These are phyloP conservation scores for Venturia effusa DNA, from an alignment of 2,329 filamentous ascomycete species.

Conservation along the genomic window DNA sequence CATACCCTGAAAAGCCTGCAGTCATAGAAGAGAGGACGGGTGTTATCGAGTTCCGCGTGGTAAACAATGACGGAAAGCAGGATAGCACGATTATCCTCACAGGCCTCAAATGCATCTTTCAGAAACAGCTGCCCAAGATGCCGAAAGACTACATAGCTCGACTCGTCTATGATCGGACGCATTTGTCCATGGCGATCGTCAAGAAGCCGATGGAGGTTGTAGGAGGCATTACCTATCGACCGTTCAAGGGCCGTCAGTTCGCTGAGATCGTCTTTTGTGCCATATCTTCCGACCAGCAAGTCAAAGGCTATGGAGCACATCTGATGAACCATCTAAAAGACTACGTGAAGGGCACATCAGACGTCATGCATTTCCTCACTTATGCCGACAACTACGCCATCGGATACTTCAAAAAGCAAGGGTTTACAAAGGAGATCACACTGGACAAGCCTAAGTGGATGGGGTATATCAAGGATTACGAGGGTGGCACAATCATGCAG, in stretches of 20 bases:
- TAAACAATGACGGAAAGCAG: slow-evolving; percentile 86
- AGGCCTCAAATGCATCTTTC: slow-evolving; percentile 93
- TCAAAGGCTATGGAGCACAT: slow-evolving; percentile 96
- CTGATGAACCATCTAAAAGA: slow-evolving; percentile 97
- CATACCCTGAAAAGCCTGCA: slow-evolving; percentile 87
- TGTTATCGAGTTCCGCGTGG: slow-evolving; percentile 93
- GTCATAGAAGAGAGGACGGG: slow-evolving; percentile 88
- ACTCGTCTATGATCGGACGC: slow-evolving; percentile 92
- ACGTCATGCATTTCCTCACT: slow-evolving; percentile 97
- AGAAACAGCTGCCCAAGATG: slow-evolving; percentile 98
- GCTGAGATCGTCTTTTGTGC: slow-evolving; percentile 99
- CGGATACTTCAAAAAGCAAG: slow-evolving; percentile 98
- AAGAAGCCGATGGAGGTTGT: slow-evolving; percentile 95
- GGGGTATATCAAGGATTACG: slow-evolving; percentile 99
- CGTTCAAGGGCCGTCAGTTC: slow-evolving; percentile 84
- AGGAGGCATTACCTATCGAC: slow-evolving; percentile 85
- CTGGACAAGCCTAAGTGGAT: slow-evolving; percentile 88
- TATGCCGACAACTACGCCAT: slow-evolving; percentile 99
- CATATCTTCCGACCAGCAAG: slow-evolving; percentile 94
- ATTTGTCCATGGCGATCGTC: slow-evolving; percentile 92
- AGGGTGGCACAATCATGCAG: slow-evolving; percentile 98
- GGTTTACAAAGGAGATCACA: slow-evolving; percentile 97
- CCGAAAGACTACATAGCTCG: slow-evolving; percentile 98
- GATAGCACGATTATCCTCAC: slow-evolving; percentile 92
- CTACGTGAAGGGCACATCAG: slow-evolving; percentile 92